A percentile compares a stretch with the other conserved stretches of the same genome.
These are phyloP conservation scores for Colletotrichum lindemuthianum DNA, from an alignment of 2,329 filamentous ascomycete species.

Conservation along the genomic window DNA sequence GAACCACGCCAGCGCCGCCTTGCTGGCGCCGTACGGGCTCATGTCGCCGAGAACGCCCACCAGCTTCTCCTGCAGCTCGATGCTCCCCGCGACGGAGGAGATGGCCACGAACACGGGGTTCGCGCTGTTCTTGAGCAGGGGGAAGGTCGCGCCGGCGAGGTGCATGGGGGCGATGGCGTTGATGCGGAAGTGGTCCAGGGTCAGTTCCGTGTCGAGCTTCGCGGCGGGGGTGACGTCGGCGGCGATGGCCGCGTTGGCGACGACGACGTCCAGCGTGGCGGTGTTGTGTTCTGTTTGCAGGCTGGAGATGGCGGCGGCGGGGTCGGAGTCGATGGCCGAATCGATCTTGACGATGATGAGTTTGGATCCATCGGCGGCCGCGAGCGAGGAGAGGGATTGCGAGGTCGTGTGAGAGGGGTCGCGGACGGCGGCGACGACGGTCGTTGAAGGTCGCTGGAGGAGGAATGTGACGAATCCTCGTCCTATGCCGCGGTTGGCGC, in stretches of 20 bases:
- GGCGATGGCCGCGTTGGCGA: slow-evolving; percentile 62
- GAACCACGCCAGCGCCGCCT: slow-evolving; percentile 38
- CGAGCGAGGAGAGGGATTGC: slow-evolving; percentile 47
- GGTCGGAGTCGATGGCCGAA: slow-evolving; percentile 44
- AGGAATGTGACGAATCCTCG: slow-evolving; percentile 19
- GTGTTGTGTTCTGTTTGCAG: slow-evolving; percentile 47
- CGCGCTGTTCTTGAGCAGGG: slow-evolving; percentile 40
- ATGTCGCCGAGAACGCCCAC: neutral
- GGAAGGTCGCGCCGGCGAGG: slow-evolving; percentile 39
- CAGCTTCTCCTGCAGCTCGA: slow-evolving; percentile 10
- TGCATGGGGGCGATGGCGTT: slow-evolving; percentile 44
- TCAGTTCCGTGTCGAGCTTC: slow-evolving; percentile 41
- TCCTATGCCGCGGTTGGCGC: slow-evolving; percentile 37
- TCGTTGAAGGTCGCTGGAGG: slow-evolving; percentile 39
- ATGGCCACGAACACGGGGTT: slow-evolving; percentile 42
- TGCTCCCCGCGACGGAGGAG: slow-evolving; percentile 39
- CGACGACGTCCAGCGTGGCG: slow-evolving; percentile 57
- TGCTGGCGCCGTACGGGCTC: slow-evolving; percentile 37
- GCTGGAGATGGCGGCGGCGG: slow-evolving; percentile 43
- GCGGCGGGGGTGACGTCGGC: slow-evolving; percentile 27
- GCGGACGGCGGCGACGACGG: slow-evolving; percentile 53
- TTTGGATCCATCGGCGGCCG: slow-evolving; percentile 45
- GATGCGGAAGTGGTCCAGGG: slow-evolving; percentile 48
- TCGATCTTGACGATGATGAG: slow-evolving; percentile 57
- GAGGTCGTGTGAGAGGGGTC: slow-evolving; percentile 42